phyloP scores from a whole-genome alignment of 2,329 filamentous ascomycete species.

The Claviceps sp. region DNA sequence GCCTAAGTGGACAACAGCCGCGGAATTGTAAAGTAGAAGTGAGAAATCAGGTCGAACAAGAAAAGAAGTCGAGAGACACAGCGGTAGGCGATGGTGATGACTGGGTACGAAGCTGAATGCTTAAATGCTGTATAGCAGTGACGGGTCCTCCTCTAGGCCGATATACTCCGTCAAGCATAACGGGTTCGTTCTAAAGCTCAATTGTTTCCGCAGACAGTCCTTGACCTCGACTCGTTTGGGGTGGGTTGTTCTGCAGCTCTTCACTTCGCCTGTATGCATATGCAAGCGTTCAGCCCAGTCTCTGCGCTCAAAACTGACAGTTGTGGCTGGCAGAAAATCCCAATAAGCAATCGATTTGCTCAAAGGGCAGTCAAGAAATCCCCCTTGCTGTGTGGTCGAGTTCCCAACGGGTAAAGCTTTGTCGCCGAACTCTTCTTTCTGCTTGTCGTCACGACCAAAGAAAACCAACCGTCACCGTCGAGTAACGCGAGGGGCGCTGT shows the following conservation, averaged over 20 bases:
- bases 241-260: neutral
- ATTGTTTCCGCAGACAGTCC: neutral
- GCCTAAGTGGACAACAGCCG: neutral
- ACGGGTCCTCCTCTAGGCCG: neutral
- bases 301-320: conserved; percentile 1
- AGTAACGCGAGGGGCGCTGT: neutral
- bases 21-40: neutral
- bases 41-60: neutral
- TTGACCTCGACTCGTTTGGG: neutral
- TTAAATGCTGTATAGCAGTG: neutral
- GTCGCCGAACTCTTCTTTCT: neutral
- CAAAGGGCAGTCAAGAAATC: neutral
- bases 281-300: neutral
- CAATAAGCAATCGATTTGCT: neutral
- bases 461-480: neutral
- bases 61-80: neutral
- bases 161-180: neutral
- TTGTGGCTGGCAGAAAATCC: neutral
- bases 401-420: neutral
- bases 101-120: neutral
- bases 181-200: neutral
- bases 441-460: neutral
- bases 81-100: neutral
- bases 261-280: conserved; percentile 3
- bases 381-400: neutral